Base-by-base conservation (phyloP, 164 flowering plant species). In the grape (Vitis vinifera) region DNA sequence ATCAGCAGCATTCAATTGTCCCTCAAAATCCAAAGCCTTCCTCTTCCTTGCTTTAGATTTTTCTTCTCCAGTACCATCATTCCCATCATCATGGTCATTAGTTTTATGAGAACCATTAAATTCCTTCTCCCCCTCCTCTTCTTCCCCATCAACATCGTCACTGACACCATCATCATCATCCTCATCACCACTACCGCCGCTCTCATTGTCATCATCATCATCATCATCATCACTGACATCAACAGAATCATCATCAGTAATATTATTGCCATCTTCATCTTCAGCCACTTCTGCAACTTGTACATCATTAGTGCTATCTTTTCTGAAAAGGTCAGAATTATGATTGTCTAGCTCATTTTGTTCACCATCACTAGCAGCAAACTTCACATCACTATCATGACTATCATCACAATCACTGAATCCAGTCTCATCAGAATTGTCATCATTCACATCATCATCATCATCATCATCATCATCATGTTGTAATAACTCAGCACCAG, bases 401-500 rank as follows among this genome's bases (percentile, higher is more conserved):
- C 65, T 74, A 67, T 58, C 61, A 67, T 65, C 77, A 68, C 73
- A 64, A 30, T 59, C 69, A 66, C 66, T 55, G 27, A 19, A 63
- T 13, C 64, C 75, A 17, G 67, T 63, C 63, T 73, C 82, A 57
- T 73, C 74, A 61, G 27, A 23, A 23, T 23, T 23, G 2, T 23
- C 27, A 23, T 23, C 27, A 23, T 23, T 23, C 27, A 23, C 27
- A 23, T 23, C 27, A 23, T 23, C 3, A 5, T 64, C 78, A 10
- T 78, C 71, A 52, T 56, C 75, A 52, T 53, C 58, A 13, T 67
- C 74, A 56, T 71, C 71, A 19, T 76, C 76, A 31, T 82, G 47
- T 59, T 85, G 75, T 65, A 93, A 75, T 61, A 93, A 78, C 75
- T 93, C 98, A 73, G 80, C 69, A 66, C 86, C 98, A 70, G 94